phyloP scores from a whole-genome alignment of 169 alveolate genomes.

The Plasmodium inui region DNA sequence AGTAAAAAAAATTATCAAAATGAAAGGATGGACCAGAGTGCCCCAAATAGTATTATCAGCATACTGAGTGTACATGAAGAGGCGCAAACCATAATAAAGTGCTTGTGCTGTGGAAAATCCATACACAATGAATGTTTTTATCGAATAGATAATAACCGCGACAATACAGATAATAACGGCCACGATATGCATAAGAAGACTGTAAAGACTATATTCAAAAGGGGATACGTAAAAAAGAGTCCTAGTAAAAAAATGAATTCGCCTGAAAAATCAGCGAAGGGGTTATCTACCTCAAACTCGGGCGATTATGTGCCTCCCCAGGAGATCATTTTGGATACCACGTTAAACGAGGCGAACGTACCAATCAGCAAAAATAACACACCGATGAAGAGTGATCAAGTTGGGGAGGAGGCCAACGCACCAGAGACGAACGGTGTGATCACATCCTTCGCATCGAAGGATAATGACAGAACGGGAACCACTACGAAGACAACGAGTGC shows the following conservation, averaged over 20 bases:
- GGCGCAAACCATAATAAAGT: conserved; percentile 29
- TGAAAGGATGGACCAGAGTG: neutral
- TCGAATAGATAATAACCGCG: conserved; percentile 9
- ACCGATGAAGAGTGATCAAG: neutral
- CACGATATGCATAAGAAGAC: neutral
- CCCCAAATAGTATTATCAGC: neutral
- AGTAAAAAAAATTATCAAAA: neutral
- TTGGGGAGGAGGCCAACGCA: neutral
- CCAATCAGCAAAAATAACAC: neutral
- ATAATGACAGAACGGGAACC: neutral
- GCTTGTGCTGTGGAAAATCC: conserved; percentile 62
- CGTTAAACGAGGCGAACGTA: neutral
- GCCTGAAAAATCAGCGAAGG: neutral
- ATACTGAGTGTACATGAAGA: conserved; percentile 30
- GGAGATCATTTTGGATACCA: neutral
- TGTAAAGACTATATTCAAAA: neutral
- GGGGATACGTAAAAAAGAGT: neutral
- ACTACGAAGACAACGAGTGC: neutral
- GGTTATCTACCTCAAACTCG: neutral
- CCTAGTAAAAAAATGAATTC: neutral
- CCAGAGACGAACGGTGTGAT: neutral
- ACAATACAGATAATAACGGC: neutral
- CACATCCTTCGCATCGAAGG: neutral
- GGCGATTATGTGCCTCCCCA: neutral
- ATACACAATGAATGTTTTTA: conserved; percentile 56